Evolutionary conservation across 2,329 filamentous ascomycete genomes (phyloP).

Genomic region (Lachnellula occidentalis): DNA sequence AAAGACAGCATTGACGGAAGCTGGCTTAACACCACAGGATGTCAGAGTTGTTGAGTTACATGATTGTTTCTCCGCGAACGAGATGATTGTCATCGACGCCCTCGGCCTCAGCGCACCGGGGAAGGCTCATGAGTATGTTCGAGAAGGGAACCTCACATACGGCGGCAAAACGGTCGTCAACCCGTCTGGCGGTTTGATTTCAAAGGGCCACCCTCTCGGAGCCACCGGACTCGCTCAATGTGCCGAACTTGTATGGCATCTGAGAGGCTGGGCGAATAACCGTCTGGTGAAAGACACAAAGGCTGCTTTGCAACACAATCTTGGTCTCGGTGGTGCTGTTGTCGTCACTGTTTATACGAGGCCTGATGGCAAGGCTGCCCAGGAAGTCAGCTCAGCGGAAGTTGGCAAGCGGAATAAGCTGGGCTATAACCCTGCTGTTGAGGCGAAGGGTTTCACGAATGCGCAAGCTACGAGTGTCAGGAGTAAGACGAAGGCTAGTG

Average conservation of each 20-base stretch:
- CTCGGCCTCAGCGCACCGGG: constrained; percentile 73
- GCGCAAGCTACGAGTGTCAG: constrained; percentile 67
- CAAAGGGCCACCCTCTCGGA: constrained; percentile 90
- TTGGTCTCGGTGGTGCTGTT: constrained; percentile 84
- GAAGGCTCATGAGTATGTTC: constrained; percentile 87
- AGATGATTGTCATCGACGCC: constrained; percentile 86
- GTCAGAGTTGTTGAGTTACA: constrained; percentile 87
- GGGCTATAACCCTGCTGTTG: constrained; percentile 88
- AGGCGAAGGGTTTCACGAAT: constrained; percentile 81
- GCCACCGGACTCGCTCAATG: constrained; percentile 95
- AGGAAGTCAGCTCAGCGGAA: constrained; percentile 54
- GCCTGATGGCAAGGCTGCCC: constrained; percentile 67
- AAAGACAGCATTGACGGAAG: constrained; percentile 65
- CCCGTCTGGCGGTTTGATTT: constrained; percentile 89
- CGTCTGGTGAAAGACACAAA: constrained; percentile 62
- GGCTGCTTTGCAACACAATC: constrained; percentile 82
- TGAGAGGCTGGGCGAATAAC: constrained; percentile 95
- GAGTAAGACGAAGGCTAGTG: constrained; percentile 58
- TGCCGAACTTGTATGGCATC: constrained; percentile 90
- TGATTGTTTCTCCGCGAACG: constrained; percentile 94
- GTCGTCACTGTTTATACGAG: constrained; percentile 87
- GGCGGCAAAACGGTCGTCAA: constrained; percentile 75
- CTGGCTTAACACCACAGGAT: constrained; percentile 61
- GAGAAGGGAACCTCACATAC: constrained; percentile 84
- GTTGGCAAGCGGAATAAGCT: constrained; percentile 63